phyloP scores from a whole-genome alignment of 2,329 filamentous ascomycete genomes.

The Neonectria neomacrospora region DNA sequence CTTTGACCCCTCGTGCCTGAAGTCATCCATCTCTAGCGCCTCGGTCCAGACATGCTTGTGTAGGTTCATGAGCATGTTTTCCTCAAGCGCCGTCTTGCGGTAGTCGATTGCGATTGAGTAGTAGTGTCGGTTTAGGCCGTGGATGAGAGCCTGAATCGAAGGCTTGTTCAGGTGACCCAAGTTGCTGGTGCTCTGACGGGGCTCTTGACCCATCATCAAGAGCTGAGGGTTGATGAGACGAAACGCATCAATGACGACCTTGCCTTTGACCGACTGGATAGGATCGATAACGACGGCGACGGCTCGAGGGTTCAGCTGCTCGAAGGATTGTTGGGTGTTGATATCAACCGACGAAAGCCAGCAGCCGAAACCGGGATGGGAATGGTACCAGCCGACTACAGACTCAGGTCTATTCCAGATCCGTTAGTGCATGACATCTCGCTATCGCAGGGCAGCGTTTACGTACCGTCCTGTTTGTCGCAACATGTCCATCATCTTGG shows the following conservation, averaged over 20 bases:
- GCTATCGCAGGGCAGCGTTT: not conserved
- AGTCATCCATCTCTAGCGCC: conserved; percentile 96
- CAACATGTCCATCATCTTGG: conserved; percentile 99
- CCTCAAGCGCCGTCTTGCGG: conserved; percentile 94
- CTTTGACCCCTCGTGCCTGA: conserved; percentile 82
- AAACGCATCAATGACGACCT: conserved; percentile 99
- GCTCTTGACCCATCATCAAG: conserved; percentile 97
- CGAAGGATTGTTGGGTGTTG: conserved; percentile 99
- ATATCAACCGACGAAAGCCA: conserved; percentile 99
- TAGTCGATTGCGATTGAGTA: conserved; percentile 99
- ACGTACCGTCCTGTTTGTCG: conserved; percentile 91
- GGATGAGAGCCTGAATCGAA: conserved; percentile 98
- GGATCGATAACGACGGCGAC: conserved; percentile 98
- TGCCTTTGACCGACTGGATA: conserved; percentile 99
- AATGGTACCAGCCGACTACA: conserved; percentile 99
- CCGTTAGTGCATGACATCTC: conserved; percentile 31
- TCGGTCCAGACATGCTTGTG: conserved; percentile 99
- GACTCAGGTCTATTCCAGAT: conserved; percentile 79
- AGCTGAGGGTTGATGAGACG: conserved; percentile 98
- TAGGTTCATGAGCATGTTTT: conserved; percentile 99
- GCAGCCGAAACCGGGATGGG: conserved; percentile 98
- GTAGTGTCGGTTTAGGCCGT: conserved; percentile 98
- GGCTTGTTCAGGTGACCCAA: conserved; percentile 98
- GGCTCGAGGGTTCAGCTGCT: conserved; percentile 95
- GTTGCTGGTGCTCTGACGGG: conserved; percentile 97